Base-by-base conservation (phyloP, 2,329 filamentous ascomycete species). In the Pyrenochaeta sp. region DNA sequence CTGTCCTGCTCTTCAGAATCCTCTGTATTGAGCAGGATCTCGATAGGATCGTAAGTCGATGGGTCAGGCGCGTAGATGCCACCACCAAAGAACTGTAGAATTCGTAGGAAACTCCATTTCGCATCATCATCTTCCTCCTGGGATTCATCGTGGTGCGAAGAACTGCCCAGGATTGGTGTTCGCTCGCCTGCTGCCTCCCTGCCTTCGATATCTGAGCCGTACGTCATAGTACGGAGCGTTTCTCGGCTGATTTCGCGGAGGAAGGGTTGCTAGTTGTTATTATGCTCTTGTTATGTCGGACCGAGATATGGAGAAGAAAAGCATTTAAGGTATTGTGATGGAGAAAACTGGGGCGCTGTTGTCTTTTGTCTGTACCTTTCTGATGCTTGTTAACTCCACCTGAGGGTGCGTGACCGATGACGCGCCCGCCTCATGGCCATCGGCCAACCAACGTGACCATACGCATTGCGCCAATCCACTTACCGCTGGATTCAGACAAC, bases 11-110 rank as follows among this genome's bases (percentile, higher is more conserved):
- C 68, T 15, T 68, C 51, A 12, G 42, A 18, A 29, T 73, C 68
- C n/a, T 74, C 60, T 0, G 67, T 63, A 29, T 77, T 77, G 12
- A 78, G 65, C n/a, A 78, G 32, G 14, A 73, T 69, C 51, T 71
- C 63, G 42, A 77, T 72, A 1, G 75, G 71, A 30, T 75, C 74
- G 41, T 74, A 75, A 0, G 73, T 75, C 12, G 72, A 66, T 17
- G 63, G 56, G 45, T 72, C 68, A 10, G 71, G 70, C 7, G 69
- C 64, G 41, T 69, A 73, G 4, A 75, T 70, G 29, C 72, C 72
- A 12, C 72, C 71, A 27, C 64, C 62, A 29, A 75, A 67, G 55
- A 75, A 72, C 18, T 67, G 55, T 7, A 74, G 43, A 7, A 70
- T n/a, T 1, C 37, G 52, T 30, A 52, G 45, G 1, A 61, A 15